Conservation (phyloP, 495 filamentous ascomycete genomes). For the Neurospora sp. region DNA sequence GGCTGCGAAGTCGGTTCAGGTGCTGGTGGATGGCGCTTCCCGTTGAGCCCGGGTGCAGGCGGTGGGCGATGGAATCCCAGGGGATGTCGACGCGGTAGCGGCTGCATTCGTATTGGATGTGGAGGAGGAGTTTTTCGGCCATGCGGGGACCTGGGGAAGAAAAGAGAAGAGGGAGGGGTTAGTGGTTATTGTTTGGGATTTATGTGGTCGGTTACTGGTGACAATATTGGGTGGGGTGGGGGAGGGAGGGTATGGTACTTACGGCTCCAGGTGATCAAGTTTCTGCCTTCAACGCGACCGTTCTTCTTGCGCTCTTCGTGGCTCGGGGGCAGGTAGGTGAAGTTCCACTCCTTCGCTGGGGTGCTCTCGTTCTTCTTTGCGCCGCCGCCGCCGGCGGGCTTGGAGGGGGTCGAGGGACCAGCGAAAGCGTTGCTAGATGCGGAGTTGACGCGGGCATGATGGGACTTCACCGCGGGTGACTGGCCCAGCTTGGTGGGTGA, state of each 20-base stretch:
- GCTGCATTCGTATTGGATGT: conserved; percentile 23
- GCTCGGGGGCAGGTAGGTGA: conserved; percentile 1
- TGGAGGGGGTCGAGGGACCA: not conserved
- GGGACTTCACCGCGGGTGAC: not conserved
- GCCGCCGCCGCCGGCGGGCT: not conserved
- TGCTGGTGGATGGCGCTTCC: conserved; percentile 19
- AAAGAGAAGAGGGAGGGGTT: too few species aligned
- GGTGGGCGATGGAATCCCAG: conserved; percentile 24
- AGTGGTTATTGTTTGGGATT: too few species aligned
- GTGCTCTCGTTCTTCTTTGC: conserved; percentile 1
- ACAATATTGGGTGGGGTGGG: too few species aligned
- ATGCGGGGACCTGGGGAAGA: conserved; percentile 23
- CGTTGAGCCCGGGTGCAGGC: conserved; percentile 24
- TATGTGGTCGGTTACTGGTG: too few species aligned
- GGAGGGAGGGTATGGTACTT: conserved; percentile 7
- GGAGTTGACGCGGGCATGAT: not conserved
- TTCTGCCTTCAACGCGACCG: conserved; percentile 21
- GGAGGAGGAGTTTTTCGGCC: conserved; percentile 26
- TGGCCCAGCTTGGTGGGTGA: not conserved
- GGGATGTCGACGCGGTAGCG: conserved; percentile 14
- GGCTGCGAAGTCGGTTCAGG: conserved; percentile 18
- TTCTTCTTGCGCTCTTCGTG: conserved; percentile 10
- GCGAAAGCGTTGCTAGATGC: not conserved
- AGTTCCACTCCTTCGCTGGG: conserved; percentile 3
- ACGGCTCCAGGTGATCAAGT: conserved; percentile 26